Conservation (phyloP, 495 filamentous ascomycete genomes). For the Lasiosphaeris hirsuta region DNA sequence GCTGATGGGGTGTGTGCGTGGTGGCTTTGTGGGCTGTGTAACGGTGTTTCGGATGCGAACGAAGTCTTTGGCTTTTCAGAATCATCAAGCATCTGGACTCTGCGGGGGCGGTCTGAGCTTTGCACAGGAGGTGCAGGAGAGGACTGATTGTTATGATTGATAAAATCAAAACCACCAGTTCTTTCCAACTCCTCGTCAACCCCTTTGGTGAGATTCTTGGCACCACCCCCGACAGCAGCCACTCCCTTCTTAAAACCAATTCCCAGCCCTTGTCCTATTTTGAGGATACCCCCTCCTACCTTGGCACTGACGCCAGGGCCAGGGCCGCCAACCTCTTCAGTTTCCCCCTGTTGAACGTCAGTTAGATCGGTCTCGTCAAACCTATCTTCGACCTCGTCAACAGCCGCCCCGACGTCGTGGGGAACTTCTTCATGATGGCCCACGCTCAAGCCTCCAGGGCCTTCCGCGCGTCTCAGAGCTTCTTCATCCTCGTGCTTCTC, state of each 20-base stretch:
- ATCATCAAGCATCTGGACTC: constrained; percentile 14
- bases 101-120: constrained; percentile 28
- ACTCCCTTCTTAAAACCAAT: constrained; percentile 40
- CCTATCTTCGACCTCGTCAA: constrained; percentile 46
- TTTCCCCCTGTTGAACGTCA: constrained; percentile 31
- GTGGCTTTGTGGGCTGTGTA: constrained; percentile 19
- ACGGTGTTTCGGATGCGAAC: constrained; percentile 29
- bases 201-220: constrained; percentile 58
- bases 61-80: constrained; percentile 29
- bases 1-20: constrained; percentile 36
- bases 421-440: constrained; percentile 78
- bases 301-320: not conserved
- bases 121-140: constrained; percentile 23
- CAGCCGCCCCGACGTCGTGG: constrained; percentile 65
- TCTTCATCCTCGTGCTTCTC: constrained; percentile 51
- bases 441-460: constrained; percentile 67
- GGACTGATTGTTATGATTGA: constrained; percentile 19
- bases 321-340: constrained; percentile 12
- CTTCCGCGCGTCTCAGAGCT: constrained; percentile 60
- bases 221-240: constrained; percentile 39
- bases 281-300: constrained; percentile 29
- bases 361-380: constrained; percentile 18
- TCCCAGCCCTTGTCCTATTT: constrained; percentile 37
- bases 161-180: constrained; percentile 52
- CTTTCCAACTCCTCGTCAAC: constrained; percentile 56